Evolutionary conservation across 2,329 filamentous ascomycete genomes (phyloP).

Genomic region (Fusarium nanum): DNA sequence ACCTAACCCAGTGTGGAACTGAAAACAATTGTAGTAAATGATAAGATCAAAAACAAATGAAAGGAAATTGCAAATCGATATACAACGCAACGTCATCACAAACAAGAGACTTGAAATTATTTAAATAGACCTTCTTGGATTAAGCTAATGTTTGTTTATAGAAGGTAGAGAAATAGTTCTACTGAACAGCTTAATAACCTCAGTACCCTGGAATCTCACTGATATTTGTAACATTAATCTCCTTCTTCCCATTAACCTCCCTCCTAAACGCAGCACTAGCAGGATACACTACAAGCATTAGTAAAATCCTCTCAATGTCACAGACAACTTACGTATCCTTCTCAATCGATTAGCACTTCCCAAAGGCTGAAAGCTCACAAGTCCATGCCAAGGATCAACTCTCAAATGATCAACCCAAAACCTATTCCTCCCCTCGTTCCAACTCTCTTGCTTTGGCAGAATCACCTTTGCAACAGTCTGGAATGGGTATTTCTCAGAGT

Average conservation of each 20-base stretch:
- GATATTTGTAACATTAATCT: neutral
- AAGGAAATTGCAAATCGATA: too few relatives aligned
- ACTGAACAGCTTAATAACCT: neutral
- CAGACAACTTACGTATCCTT: neutral
- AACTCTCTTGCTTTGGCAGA: neutral
- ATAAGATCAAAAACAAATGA: too few relatives aligned
- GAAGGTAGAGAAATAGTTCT: neutral
- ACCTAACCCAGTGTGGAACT: too few relatives aligned
- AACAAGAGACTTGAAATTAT: too few relatives aligned
- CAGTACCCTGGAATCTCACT: neutral
- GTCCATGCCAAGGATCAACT: neutral
- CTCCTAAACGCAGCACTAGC: neutral
- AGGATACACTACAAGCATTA: neutral
- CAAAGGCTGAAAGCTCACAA: neutral
- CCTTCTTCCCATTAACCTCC: neutral
- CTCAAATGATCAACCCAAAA: neutral
- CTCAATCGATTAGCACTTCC: slow-evolving; percentile 1
- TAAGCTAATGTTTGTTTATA: too few relatives aligned
- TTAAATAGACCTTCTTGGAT: too few relatives aligned
- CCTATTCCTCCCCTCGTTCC: slow-evolving; percentile 1
- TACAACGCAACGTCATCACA: too few relatives aligned
- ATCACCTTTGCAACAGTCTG: neutral
- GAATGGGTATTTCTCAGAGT: neutral
- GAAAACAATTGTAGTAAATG: too few relatives aligned
- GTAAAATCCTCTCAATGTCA: fast-evolving